Evolutionary conservation across 2,329 filamentous ascomycete genomes (phyloP).

Genomic region (Pseudogymnoascus sp.): DNA sequence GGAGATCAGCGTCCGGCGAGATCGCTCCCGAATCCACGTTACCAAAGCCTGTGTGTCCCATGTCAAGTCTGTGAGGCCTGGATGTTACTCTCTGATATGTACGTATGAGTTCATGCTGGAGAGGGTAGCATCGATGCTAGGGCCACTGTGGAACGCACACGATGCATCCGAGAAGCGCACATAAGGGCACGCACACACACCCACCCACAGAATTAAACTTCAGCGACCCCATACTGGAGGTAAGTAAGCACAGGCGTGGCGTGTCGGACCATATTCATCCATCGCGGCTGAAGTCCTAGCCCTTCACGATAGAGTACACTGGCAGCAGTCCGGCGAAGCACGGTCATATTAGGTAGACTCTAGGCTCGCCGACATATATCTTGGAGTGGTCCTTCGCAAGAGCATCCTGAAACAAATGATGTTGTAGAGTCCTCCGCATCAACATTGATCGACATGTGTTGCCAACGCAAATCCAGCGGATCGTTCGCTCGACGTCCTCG

Average conservation of each 20-base stretch:
- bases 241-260: background rate
- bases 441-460: background rate
- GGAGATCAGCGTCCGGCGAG: background rate
- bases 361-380: constrained; percentile 4
- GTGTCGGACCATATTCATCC: background rate
- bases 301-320: background rate
- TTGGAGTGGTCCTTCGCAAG: background rate
- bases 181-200: background rate
- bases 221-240: background rate
- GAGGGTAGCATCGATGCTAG: constrained; percentile 2
- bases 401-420: background rate
- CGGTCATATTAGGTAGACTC: background rate
- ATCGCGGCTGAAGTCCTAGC: constrained; percentile 2
- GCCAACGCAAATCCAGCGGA: constrained; percentile 2
- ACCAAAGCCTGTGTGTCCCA: background rate
- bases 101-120: constrained; percentile 4
- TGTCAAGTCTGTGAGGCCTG: constrained; percentile 1
- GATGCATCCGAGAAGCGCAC: constrained; percentile 1
- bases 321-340: background rate
- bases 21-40: constrained; percentile 5
- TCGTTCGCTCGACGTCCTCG: background rate
- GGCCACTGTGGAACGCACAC: background rate
- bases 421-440: background rate
- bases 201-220: constrained; percentile 3
- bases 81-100: background rate